Percentiles rank a stretch among this genome's conserved stretches.
Conservation (phyloP, 176 grass and related monocot genomes). For the Raddia distichophylla region DNA sequence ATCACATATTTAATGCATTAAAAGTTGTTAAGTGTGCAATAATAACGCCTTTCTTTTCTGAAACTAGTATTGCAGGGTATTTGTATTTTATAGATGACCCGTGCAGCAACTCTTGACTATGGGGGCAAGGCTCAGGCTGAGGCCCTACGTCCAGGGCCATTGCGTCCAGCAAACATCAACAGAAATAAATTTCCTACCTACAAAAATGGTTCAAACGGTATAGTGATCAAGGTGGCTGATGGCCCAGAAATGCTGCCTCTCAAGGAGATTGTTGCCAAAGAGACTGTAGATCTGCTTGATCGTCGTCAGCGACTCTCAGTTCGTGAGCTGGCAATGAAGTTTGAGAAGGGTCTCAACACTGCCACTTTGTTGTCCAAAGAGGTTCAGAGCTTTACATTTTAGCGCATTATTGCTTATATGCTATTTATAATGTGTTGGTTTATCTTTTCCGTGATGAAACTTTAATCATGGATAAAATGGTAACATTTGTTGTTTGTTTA, state of each 20-base stretch:
- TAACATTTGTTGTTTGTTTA: slow-evolving; percentile 20
- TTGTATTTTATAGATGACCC: slow-evolving; percentile 51
- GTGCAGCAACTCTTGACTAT: slow-evolving; percentile 53
- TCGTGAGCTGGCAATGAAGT: slow-evolving; percentile 83
- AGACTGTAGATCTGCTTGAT: slow-evolving; percentile 60
- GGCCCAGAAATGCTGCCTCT: slow-evolving; percentile 50
- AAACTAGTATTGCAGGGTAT: slow-evolving; percentile 16
- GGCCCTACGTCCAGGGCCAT: slow-evolving; percentile 48
- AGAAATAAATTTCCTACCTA: slow-evolving; percentile 68
- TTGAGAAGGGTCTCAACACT: slow-evolving; percentile 84
- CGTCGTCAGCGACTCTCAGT: slow-evolving; percentile 76
- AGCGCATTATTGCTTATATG: slow-evolving; percentile 9
- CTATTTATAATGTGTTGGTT: neutral
- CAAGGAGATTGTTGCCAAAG: slow-evolving; percentile 76
- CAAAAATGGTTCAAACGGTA: slow-evolving; percentile 64
- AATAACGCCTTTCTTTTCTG: slow-evolving; percentile 1
- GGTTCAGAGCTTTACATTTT: slow-evolving; percentile 43
- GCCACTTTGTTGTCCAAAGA: slow-evolving; percentile 78
- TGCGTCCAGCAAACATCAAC: slow-evolving; percentile 57
- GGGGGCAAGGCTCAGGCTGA: slow-evolving; percentile 49
- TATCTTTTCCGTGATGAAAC: slow-evolving; percentile 1
- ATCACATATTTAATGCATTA: neutral
- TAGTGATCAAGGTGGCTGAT: slow-evolving; percentile 62
- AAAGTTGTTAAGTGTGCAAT: slow-evolving; percentile 14
- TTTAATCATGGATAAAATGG: slow-evolving; percentile 3